Percentiles rank a stretch among this genome's conserved stretches.
Conservation (phyloP, 306 rosid genomes). For the Erythrophleum fordii region DNA sequence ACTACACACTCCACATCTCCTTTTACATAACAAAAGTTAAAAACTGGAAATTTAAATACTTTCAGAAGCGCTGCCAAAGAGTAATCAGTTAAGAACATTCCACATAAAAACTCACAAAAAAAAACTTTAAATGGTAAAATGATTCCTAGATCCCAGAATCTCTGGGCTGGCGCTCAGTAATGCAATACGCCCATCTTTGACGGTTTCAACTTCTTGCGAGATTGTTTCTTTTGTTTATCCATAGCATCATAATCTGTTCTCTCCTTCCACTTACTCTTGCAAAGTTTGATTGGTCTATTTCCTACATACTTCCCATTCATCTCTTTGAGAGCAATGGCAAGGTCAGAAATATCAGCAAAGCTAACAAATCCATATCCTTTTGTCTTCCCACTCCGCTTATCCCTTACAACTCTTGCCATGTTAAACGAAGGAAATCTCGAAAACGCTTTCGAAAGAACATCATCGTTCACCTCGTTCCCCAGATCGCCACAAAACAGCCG, state of each 20-base stretch:
- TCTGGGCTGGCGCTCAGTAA: slow-evolving; percentile 43
- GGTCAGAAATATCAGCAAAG: slow-evolving; percentile 40
- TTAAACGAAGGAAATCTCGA: slow-evolving; percentile 78
- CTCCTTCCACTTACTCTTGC: slow-evolving; percentile 87
- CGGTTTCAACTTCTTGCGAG: slow-evolving; percentile 63
- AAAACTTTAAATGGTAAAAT: not conserved
- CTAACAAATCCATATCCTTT: slow-evolving; percentile 43
- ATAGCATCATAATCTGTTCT: slow-evolving; percentile 64
- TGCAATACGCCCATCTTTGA: slow-evolving; percentile 72
- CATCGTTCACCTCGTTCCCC: slow-evolving; percentile 92
- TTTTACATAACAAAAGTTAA: not conserved
- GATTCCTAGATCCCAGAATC: not conserved
- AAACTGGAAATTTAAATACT: not conserved
- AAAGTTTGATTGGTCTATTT: slow-evolving; percentile 77
- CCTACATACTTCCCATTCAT: slow-evolving; percentile 88
- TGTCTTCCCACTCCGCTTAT: slow-evolving; percentile 36
- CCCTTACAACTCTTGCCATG: slow-evolving; percentile 68
- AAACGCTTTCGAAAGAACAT: slow-evolving; percentile 80
- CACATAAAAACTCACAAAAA: not conserved
- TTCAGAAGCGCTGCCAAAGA: not conserved
- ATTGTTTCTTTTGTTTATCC: slow-evolving; percentile 65
- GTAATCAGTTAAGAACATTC: not conserved
- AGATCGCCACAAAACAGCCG: slow-evolving; percentile 84
- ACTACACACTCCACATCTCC: too few species aligned
- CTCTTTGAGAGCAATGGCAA: slow-evolving; percentile 82